Percentiles rank a stretch among this genome's conserved stretches.
phyloP scores from a whole-genome alignment of 495 filamentous ascomycete genomes.

The Wilcoxina mikolae region DNA sequence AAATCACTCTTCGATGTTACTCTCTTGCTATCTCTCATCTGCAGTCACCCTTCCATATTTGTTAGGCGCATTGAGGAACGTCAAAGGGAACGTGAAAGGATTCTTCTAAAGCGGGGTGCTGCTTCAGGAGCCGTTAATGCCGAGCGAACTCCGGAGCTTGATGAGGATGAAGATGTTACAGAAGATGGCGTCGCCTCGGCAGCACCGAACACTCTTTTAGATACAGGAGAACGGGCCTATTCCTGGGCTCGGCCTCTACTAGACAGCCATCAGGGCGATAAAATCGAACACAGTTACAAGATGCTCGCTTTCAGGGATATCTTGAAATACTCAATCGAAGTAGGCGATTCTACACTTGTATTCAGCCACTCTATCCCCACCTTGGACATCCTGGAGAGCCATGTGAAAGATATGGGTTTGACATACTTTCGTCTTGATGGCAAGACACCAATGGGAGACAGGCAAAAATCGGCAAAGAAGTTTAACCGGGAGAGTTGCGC shows the following conservation, averaged over 20 bases:
- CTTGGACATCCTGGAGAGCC: slow-evolving; percentile 49
- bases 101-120: no score
- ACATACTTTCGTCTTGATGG: slow-evolving; percentile 53
- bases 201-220: no score
- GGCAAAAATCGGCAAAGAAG: slow-evolving; percentile 39
- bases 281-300: slow-evolving; percentile 20
- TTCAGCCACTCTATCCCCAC: slow-evolving; percentile 63
- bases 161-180: background rate
- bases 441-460: slow-evolving; percentile 34
- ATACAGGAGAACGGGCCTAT: background rate
- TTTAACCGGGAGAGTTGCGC: slow-evolving; percentile 35
- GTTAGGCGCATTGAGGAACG: slow-evolving; percentile 34
- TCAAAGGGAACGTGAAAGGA: no score
- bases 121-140: no score
- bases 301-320: slow-evolving; percentile 39
- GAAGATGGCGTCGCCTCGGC: no score
- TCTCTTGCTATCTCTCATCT: slow-evolving; percentile 45
- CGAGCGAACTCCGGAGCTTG: no score
- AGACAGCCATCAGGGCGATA: slow-evolving; percentile 22
- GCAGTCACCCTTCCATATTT: slow-evolving; percentile 61
- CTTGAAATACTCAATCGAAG: slow-evolving; percentile 41
- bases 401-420: slow-evolving; percentile 35
- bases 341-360: slow-evolving; percentile 59
- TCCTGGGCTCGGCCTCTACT: slow-evolving; percentile 28
- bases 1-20: slow-evolving; percentile 19